Evolutionary conservation across 257 asterid genomes (phyloP).

Genomic region (Solanum pimpinellifolium): DNA sequence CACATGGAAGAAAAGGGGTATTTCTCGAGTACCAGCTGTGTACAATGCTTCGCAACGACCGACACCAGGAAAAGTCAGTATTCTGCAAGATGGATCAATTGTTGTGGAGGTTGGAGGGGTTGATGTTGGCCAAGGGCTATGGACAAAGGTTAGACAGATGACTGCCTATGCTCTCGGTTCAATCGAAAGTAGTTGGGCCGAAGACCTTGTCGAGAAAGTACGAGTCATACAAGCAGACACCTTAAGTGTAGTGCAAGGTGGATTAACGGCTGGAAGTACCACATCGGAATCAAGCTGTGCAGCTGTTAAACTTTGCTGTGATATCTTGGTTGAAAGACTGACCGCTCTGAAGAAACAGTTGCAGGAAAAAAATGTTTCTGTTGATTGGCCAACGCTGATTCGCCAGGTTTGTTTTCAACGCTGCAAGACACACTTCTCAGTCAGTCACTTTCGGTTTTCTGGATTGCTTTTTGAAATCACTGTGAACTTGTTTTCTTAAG

Average conservation of each 20-base stretch:
- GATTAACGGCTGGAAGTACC: constrained; percentile 60
- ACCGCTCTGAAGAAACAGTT: constrained; percentile 32
- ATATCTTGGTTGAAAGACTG: constrained; percentile 44
- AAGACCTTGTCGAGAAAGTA: constrained; percentile 43
- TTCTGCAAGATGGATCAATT: constrained; percentile 53
- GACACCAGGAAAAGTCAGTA: constrained; percentile 60
- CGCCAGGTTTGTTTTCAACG: constrained; percentile 27
- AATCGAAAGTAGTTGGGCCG: constrained; percentile 32
- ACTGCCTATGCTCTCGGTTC: constrained; percentile 50
- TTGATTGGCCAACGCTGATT: constrained; percentile 50
- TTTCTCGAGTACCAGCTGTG: constrained; percentile 55
- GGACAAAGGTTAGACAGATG: constrained; percentile 18
- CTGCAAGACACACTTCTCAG: background rate
- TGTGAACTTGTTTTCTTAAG: background rate
- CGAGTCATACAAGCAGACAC: constrained; percentile 68
- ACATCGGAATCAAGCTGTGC: constrained; percentile 75
- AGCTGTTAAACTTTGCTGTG: constrained; percentile 61
- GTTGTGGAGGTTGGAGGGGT: constrained; percentile 72
- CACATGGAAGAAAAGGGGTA: constrained; percentile 56
- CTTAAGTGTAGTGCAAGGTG: constrained; percentile 58
- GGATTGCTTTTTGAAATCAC: background rate
- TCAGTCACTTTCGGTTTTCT: background rate
- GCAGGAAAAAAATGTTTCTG: constrained; percentile 34
- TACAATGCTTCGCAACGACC: constrained; percentile 19
- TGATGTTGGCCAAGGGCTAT: constrained; percentile 72